Base-by-base conservation (phyloP, 768 basidiomycete species). In the Tricholoma terreum region DNA sequence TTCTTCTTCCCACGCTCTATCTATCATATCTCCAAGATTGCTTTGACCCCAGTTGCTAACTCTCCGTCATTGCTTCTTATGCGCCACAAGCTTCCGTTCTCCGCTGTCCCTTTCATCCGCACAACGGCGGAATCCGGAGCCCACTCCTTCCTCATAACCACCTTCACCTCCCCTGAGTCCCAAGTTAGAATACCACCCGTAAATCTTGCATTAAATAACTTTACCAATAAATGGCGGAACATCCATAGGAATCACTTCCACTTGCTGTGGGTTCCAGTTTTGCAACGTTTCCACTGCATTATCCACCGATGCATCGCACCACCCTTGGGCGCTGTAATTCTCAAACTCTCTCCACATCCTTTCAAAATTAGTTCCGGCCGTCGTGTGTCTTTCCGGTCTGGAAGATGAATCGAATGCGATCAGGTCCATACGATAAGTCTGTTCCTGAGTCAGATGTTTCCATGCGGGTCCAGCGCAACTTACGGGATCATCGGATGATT, bases 351-450 rank as follows among this genome's bases (percentile, higher is more conserved):
- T 76, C 91, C 90, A 93, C 2, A 73, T 66, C 14, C 55, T 67
- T 61, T 81, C 77, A 63, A 92, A 89, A 54, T 81, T 77, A n/a
- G 63, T 60, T 33, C 62, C 61, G 38, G 42, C 56, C 14, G 54
- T 42, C 50, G 58, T 22, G 36, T 50, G 34, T 58, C 57, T 27
- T 4, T 66, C 68, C 21, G 76, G 67, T 42, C 83, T 72, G 71
- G 86, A 86, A 2, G 89, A 87, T 1, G 86, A 84, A 67, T 92
- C 89, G 36, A 93, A 80, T 8, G 84, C 75, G 59, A 92, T 91
- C 48, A 92, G 80, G 71, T 92, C 87, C 56, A 69, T 59, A 53
- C 74, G 74, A 46, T 70, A 60, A 15, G 54, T 64, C 77, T 73
- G 54, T 42, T 27, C 62, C 34, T 34, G 22, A 45, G 19, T 42